Conservation (phyloP, 2,329 filamentous ascomycete genomes). For the Parastagonospora nodorum region DNA sequence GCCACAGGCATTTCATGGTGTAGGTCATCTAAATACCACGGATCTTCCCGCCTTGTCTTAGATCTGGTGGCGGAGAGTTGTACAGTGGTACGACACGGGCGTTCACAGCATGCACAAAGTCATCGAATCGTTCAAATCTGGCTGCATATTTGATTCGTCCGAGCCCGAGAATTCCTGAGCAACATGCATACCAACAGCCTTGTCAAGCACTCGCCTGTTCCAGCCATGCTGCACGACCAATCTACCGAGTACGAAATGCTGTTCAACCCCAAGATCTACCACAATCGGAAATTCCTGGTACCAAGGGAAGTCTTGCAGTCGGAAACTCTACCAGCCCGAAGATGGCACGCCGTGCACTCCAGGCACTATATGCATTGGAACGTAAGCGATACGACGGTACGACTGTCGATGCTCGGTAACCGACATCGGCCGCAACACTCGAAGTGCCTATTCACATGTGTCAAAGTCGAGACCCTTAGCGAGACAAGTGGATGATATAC, state of each 20-base stretch:
- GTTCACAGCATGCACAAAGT: constrained; percentile 3
- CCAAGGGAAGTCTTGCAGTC: constrained; percentile 2
- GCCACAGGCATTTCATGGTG: constrained; percentile 3
- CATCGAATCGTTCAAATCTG: background rate
- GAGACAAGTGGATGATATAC: background rate
- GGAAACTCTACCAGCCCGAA: background rate
- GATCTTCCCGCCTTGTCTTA: constrained; percentile 20
- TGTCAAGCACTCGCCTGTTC: constrained; percentile 9
- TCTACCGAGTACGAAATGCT: constrained; percentile 14
- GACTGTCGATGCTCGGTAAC: constrained; percentile 17
- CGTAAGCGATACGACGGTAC: constrained; percentile 10
- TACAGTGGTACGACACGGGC: constrained; percentile 7
- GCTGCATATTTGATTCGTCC: constrained; percentile 10
- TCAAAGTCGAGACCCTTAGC: constrained; percentile 13
- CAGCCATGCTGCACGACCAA: constrained; percentile 18
- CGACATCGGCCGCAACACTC: constrained; percentile 28
- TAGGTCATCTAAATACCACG: constrained; percentile 1
- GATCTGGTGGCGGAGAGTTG: constrained; percentile 17
- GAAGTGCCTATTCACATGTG: constrained; percentile 24
- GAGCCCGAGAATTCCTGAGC: constrained; percentile 1
- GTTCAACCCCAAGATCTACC: constrained; percentile 10
- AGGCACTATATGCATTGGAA: background rate
- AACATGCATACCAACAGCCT: constrained; percentile 14
- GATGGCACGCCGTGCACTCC: background rate
- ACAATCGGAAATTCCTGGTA: constrained; percentile 6